phyloP scores from a whole-genome alignment of 164 flowering plant genomes.

The Malania oleifera region DNA sequence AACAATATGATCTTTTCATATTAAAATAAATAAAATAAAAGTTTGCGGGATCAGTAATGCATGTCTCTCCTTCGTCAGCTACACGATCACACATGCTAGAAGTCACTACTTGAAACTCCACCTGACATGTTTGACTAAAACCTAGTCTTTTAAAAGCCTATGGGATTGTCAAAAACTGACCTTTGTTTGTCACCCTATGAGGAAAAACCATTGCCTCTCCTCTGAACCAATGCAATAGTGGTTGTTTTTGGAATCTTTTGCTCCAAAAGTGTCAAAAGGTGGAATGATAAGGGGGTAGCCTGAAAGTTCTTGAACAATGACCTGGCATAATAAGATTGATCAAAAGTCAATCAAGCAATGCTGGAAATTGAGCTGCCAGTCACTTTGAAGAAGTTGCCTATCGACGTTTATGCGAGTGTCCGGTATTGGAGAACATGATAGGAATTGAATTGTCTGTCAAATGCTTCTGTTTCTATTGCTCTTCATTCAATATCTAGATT shows the following conservation, averaged over 20 bases:
- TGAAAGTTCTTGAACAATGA: neutral
- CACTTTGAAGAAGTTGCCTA: slow-evolving; percentile 10
- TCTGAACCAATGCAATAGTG: neutral
- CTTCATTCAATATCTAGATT: too few relatives aligned
- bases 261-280: slow-evolving; percentile 10
- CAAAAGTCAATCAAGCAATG: neutral
- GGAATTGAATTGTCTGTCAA: neutral
- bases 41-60: too few relatives aligned
- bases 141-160: neutral
- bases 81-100: too few relatives aligned
- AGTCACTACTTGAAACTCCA: too few relatives aligned
- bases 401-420: slow-evolving; percentile 3
- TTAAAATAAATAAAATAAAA: too few relatives aligned
- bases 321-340: slow-evolving; percentile 5
- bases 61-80: too few relatives aligned
- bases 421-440: slow-evolving; percentile 5
- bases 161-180: neutral
- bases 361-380: slow-evolving; percentile 13
- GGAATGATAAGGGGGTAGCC: neutral
- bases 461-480: too few relatives aligned
- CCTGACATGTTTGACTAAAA: too few relatives aligned
- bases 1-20: too few relatives aligned
- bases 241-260: neutral
- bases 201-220: neutral
- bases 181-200: neutral